Percentiles rank a stretch among this genome's conserved stretches.
Conservation (phyloP, 2,329 filamentous ascomycete species). For the Trichoderma harzianum region DNA sequence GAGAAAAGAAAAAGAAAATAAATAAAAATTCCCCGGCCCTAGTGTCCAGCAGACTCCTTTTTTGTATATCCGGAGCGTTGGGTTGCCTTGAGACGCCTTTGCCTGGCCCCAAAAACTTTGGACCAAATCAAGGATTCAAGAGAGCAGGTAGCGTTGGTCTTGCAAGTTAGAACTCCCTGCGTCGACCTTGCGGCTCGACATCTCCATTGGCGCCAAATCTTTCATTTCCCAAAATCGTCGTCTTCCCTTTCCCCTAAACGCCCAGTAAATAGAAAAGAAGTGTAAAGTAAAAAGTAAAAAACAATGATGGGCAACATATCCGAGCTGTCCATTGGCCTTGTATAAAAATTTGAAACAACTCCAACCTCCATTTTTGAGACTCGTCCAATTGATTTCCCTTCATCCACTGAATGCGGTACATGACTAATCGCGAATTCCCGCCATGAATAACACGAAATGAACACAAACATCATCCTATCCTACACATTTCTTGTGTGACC, state of each 20-base stretch:
- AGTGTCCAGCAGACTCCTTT: conserved; percentile 8
- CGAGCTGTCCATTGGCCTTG: conserved; percentile 8
- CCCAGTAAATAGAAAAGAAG: background rate
- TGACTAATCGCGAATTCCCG: conserved; percentile 11
- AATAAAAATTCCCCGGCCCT: background rate
- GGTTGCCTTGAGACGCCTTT: background rate
- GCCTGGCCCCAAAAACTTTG: background rate
- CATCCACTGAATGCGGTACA: conserved; percentile 20
- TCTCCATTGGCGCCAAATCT: conserved; percentile 2
- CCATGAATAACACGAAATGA: conserved; percentile 14
- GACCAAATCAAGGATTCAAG: background rate
- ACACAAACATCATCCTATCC: conserved; percentile 26
- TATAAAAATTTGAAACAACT: conserved; percentile 23
- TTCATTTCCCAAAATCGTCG: background rate
- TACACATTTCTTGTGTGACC: conserved; percentile 27
- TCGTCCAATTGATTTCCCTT: conserved; percentile 21
- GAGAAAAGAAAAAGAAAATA: background rate
- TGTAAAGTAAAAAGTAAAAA: background rate
- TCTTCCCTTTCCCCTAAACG: conserved; percentile 1
- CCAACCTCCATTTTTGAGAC: conserved; percentile 28
- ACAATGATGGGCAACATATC: background rate
- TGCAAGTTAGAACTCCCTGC: background rate
- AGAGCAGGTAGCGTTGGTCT: background rate
- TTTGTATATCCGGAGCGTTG: conserved; percentile 9
- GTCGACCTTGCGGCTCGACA: background rate